A percentile compares a stretch with the other conserved stretches of the same genome.
Evolutionary conservation across 2,329 filamentous ascomycete genomes (phyloP).

Genomic region (Fusarium xylarioides): DNA sequence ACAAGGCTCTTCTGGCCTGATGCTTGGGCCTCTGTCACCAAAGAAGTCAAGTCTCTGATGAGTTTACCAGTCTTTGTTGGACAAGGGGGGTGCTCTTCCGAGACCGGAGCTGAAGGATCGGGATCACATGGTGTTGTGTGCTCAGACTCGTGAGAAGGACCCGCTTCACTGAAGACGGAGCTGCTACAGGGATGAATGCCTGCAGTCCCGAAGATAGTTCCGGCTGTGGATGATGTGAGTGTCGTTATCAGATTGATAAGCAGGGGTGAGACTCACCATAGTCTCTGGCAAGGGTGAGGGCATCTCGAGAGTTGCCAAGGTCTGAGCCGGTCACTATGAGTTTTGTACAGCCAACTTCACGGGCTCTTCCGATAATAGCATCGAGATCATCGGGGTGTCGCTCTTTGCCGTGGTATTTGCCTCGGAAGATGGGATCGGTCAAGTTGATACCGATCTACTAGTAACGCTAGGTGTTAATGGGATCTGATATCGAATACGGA

Average conservation of each 20-base stretch:
- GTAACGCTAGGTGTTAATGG: slow-evolving; percentile 31
- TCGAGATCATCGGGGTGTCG: slow-evolving; percentile 77
- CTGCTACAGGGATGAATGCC: slow-evolving; percentile 94
- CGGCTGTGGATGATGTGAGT: slow-evolving; percentile 60
- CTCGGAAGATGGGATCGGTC: slow-evolving; percentile 88
- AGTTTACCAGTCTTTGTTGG: slow-evolving; percentile 55
- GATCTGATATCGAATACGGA: background rate
- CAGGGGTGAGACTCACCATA: slow-evolving; percentile 67
- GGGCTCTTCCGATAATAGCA: slow-evolving; percentile 80
- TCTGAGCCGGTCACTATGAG: slow-evolving; percentile 95
- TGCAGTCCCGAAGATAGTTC: slow-evolving; percentile 86
- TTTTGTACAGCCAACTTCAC: slow-evolving; percentile 82
- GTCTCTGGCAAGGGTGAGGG: slow-evolving; percentile 75
- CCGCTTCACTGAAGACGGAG: slow-evolving; percentile 73
- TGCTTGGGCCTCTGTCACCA: slow-evolving; percentile 69
- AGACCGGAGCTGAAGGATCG: slow-evolving; percentile 57
- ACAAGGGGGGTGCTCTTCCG: slow-evolving; percentile 60
- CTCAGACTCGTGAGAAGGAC: slow-evolving; percentile 55
- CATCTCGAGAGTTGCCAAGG: slow-evolving; percentile 78
- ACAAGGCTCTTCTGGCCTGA: slow-evolving; percentile 61
- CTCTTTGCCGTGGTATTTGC: slow-evolving; percentile 82
- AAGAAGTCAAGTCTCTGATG: slow-evolving; percentile 67
- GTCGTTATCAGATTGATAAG: background rate
- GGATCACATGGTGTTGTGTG: slow-evolving; percentile 64
- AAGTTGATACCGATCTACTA: slow-evolving; percentile 90